Conservation (phyloP, 768 basidiomycete species). For the Russula griseocarnosa region DNA sequence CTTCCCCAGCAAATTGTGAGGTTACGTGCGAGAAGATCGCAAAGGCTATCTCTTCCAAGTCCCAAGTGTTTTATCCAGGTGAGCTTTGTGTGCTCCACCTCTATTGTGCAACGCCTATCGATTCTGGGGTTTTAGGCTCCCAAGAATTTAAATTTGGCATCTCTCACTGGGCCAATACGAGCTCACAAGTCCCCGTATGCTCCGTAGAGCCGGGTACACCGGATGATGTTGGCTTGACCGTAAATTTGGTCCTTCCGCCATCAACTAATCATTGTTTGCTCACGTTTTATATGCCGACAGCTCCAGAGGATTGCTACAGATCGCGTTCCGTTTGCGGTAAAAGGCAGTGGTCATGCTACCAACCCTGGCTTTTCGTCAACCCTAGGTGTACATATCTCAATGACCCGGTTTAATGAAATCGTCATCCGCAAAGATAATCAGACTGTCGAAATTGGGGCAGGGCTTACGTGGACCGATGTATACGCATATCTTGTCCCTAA, state of each 20-base stretch:
- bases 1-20: not conserved
- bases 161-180: conserved; percentile 24
- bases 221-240: conserved; percentile 21
- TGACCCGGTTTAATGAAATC: conserved; percentile 25
- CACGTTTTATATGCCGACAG: not conserved
- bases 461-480: conserved; percentile 31
- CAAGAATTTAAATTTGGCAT: conserved; percentile 13
- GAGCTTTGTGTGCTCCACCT: not conserved
- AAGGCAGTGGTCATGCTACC: conserved; percentile 29
- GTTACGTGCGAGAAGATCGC: not conserved
- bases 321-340: conserved; percentile 23
- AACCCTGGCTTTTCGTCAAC: conserved; percentile 32
- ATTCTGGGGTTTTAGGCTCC: conserved; percentile 1
- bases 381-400: conserved; percentile 29
- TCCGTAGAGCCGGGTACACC: conserved; percentile 25
- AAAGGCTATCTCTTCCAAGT: conserved; percentile 1
- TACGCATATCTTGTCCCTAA: conserved; percentile 23
- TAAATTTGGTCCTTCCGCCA: not conserved
- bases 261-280: not conserved
- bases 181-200: conserved; percentile 21
- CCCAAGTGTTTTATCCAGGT: conserved; percentile 16
- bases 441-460: conserved; percentile 26
- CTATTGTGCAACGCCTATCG: not conserved
- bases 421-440: conserved; percentile 3
- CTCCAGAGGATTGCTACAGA: not conserved